These are phyloP conservation scores for Aspergillus kassunensis DNA, from an alignment of 495 filamentous ascomycete genomes.

Conservation along the genomic window DNA sequence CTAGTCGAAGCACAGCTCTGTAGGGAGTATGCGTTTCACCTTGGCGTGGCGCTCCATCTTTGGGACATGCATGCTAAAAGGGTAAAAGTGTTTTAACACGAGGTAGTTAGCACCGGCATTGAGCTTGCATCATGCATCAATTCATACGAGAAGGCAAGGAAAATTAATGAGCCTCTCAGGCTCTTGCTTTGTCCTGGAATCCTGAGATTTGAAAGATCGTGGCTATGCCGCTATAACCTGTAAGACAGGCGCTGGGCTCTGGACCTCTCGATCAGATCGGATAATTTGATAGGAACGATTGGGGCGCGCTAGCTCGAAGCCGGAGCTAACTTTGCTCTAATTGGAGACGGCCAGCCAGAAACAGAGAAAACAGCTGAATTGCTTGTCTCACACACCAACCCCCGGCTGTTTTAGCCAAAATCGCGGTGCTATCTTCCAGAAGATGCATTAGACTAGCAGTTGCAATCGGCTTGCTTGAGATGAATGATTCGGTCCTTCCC, in stretches of 20 bases:
- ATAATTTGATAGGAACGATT: background rate
- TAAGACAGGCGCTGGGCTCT: background rate
- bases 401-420: background rate
- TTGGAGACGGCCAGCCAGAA: background rate
- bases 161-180: background rate
- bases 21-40: background rate
- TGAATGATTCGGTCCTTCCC: background rate
- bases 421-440: background rate
- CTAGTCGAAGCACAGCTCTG: background rate
- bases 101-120: no score
- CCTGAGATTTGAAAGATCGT: background rate
- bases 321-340: background rate
- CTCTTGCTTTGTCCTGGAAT: no score
- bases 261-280: background rate
- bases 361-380: no score
- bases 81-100: background rate
- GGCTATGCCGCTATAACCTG: background rate
- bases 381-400: no score
- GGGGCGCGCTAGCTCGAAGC: background rate
- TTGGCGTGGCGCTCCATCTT: conserved; percentile 7
- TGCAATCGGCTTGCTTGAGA: background rate
- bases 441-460: background rate
- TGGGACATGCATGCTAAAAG: background rate
- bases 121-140: background rate
- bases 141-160: background rate